Evolutionary conservation across 2,329 filamentous ascomycete species (phyloP).

Genomic region (Coccinonectria pachysandricola): DNA sequence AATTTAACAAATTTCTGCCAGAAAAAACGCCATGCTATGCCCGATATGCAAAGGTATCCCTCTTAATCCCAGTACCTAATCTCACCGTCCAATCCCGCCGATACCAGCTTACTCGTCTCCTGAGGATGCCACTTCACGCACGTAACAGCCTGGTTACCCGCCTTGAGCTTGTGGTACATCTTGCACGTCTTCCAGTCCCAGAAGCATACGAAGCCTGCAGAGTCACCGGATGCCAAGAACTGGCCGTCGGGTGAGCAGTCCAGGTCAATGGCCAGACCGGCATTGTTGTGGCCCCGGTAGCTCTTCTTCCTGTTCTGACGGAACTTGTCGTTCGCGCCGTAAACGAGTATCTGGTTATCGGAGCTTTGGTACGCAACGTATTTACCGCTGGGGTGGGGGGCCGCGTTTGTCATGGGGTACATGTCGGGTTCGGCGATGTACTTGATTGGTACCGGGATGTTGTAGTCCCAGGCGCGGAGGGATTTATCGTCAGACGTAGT

Average conservation of each 20-base stretch:
- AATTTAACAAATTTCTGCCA: no score
- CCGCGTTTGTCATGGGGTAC: slow-evolving; percentile 85
- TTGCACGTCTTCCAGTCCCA: slow-evolving; percentile 99
- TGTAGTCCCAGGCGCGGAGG: slow-evolving; percentile 94
- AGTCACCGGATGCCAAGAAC: slow-evolving; percentile 80
- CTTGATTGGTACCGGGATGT: slow-evolving; percentile 96
- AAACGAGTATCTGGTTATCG: slow-evolving; percentile 96
- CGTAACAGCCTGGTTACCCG: slow-evolving; percentile 72
- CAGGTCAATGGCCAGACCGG: slow-evolving; percentile 85
- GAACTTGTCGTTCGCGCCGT: slow-evolving; percentile 90
- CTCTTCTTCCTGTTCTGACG: slow-evolving; percentile 95
- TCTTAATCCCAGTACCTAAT: slow-evolving; percentile 86
- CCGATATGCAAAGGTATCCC: slow-evolving; percentile 1
- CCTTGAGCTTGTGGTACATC: slow-evolving; percentile 94
- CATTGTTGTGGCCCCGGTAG: slow-evolving; percentile 92
- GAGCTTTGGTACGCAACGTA: slow-evolving; percentile 88
- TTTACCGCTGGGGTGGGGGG: slow-evolving; percentile 79
- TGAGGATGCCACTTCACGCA: slow-evolving; percentile 94
- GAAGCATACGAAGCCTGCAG: slow-evolving; percentile 82
- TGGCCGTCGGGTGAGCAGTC: slow-evolving; percentile 84
- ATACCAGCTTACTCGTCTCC: slow-evolving; percentile 88
- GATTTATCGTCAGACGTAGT: slow-evolving; percentile 97
- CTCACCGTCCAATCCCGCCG: slow-evolving; percentile 77
- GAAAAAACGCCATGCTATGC: slow-evolving; percentile 3
- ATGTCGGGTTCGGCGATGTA: slow-evolving; percentile 97